These are phyloP conservation scores for Naganishia sp. DNA, from an alignment of 1,284 basidiomycete species.

Conservation along the genomic window DNA sequence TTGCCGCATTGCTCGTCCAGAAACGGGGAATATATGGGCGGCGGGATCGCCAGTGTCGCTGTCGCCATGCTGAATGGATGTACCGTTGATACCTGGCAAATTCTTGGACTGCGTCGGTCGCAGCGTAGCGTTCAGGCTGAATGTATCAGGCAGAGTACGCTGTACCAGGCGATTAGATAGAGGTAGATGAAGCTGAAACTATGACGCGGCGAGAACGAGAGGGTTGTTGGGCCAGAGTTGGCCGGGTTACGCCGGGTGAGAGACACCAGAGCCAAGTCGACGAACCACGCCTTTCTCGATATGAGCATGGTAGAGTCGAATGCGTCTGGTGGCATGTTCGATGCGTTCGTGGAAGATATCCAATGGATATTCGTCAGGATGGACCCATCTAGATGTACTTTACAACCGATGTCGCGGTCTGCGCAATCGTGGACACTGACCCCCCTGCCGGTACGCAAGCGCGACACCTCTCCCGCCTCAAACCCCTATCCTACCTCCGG, in stretches of 20 bases:
- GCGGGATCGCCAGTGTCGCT: conserved; percentile 67
- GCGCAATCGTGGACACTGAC: too few species aligned
- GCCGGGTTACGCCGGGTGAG: not conserved
- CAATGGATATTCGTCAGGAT: too few species aligned
- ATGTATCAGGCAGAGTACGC: too few species aligned
- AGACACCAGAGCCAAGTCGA: not conserved
- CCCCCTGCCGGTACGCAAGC: too few species aligned
- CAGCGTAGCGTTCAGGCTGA: not conserved
- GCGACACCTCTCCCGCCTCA: not conserved
- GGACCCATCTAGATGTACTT: too few species aligned
- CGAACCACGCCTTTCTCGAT: too few species aligned
- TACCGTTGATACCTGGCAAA: too few species aligned
- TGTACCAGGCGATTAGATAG: not conserved
- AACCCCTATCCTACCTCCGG: not conserved
- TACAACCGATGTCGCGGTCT: too few species aligned
- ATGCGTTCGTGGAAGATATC: too few species aligned
- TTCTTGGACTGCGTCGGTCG: not conserved
- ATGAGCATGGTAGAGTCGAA: not conserved
- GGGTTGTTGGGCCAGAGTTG: not conserved
- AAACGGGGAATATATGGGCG: conserved; percentile 77
- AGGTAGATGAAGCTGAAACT: not conserved
- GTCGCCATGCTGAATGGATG: conserved; percentile 28
- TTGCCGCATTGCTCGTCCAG: conserved; percentile 84
- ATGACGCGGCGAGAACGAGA: conserved; percentile 14
- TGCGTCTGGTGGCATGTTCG: too few species aligned